phyloP scores from a whole-genome alignment of 495 filamentous ascomycete genomes.

The Podospora didyma region DNA sequence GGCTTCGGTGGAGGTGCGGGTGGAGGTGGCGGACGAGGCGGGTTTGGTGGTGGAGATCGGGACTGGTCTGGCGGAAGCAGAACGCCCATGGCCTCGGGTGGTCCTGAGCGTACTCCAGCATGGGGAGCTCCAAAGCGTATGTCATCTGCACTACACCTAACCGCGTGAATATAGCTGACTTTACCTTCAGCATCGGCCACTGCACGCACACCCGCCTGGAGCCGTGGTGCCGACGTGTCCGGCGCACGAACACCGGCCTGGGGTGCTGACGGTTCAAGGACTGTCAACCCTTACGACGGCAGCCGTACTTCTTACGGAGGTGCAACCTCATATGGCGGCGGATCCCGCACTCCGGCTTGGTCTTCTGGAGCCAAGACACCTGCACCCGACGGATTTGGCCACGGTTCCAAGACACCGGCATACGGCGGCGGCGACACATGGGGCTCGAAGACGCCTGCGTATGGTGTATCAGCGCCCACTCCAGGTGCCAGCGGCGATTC shows the following conservation, averaged over 20 bases:
- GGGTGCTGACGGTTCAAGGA: slow-evolving; percentile 65
- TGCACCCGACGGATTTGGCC: slow-evolving; percentile 59
- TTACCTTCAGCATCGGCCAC: slow-evolving; percentile 33
- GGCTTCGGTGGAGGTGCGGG: slow-evolving; percentile 40
- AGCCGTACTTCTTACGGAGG: slow-evolving; percentile 66
- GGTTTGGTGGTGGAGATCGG: slow-evolving; percentile 34
- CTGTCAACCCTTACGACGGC: slow-evolving; percentile 78
- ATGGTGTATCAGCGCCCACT: slow-evolving; percentile 54
- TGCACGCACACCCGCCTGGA: slow-evolving; percentile 62
- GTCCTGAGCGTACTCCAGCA: slow-evolving; percentile 64
- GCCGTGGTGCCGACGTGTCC: slow-evolving; percentile 45
- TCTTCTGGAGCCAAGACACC: slow-evolving; percentile 54
- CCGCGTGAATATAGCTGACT: neutral
- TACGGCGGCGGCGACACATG: slow-evolving; percentile 67
- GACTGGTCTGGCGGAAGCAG: slow-evolving; percentile 53
- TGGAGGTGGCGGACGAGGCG: slow-evolving; percentile 33
- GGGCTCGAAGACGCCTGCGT: slow-evolving; percentile 73
- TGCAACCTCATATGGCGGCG: slow-evolving; percentile 55
- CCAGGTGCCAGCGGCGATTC: slow-evolving; percentile 49
- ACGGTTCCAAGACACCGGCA: slow-evolving; percentile 69
- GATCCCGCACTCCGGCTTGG: slow-evolving; percentile 49
- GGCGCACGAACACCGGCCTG: slow-evolving; percentile 72
- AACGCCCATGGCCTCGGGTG: slow-evolving; percentile 58
- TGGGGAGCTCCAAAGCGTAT: slow-evolving; percentile 62
- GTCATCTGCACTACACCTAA: slow-evolving; percentile 16